Evolutionary conservation across 768 basidiomycete genomes (phyloP), one percentile per base, ranked within the genome.

Genomic region (Gelatoporia subvermispora): DNA sequence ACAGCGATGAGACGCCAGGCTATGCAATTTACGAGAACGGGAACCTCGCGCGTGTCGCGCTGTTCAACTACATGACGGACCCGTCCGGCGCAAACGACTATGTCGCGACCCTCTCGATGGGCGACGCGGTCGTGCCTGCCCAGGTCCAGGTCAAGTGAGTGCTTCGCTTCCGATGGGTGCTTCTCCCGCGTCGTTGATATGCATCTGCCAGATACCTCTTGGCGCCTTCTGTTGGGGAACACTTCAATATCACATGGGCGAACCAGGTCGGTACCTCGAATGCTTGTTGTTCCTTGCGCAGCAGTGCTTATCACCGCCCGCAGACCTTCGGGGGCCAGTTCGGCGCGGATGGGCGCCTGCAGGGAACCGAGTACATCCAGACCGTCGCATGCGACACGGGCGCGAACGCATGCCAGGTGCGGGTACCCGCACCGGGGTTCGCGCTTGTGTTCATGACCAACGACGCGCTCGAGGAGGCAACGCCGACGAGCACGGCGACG

Each of bases 371-470:
- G 16, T 41, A 52, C 16, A 70, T 72, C 9, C 46, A 63, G 23
- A 69, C 65, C 2, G 64, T 74, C 31, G 47, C 54, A 3, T 76
- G 73, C 55, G 63, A 69, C 39, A 64, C 68, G 38, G 58, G 60
- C 4, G 65, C 67, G 48, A 76, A 78, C 56, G 68, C 69, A 0
- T 91, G 89, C 65, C 52, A 64, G 22, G 68, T 91, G 43, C 72
- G 71, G 11, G 77, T 91, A 31, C 75, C 77, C 36, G 84, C 87
- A 2, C 88, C 90, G 0, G 79, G 79, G 31, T 81, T 85, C 55
- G 87, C 87, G 2, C 72, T 92, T 42, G 85, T 91, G 46, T 89
- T 87, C 72, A 67, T 91, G 36, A 75, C 67, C 4, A 60, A 71
- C 37, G 48, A 60, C 35, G 72, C 75, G 10, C 56, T 72, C 36